Evolutionary conservation across 345 rosid genomes (phyloP), one percentile per base, ranked within the genome.

Genomic region (Adansonia digitata): DNA sequence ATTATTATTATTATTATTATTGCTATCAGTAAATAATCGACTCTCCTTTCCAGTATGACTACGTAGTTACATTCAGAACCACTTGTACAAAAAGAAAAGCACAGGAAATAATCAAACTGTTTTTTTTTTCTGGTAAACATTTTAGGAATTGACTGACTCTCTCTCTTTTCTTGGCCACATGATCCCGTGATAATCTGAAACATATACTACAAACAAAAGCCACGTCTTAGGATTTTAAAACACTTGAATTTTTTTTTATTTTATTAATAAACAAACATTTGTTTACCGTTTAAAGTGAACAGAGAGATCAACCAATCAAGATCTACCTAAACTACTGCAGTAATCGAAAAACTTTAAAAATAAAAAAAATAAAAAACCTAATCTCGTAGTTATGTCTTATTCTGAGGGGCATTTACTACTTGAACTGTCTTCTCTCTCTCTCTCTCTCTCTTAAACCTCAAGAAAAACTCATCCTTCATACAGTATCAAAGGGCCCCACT

Each of bases 231-330:
- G 24, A 67, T 43, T 43, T 53, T 20, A 26, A 20, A 53, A 24
- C 53, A 1, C 17, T 39, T 40, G 0, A 8, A 13, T 18, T 46
- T 46, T 46, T 5, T 15, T 48, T 48, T 12, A 52, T 56, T 56
- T 56, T 56, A 12, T 26, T 26, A 56, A 56, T 26, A 56, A 56
- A 56, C 60, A 59, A 15, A 12, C 17, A n/a, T 24, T 45, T 65
- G 18, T 26, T 26, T 6, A 53, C 20, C 6, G 73, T 29, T 37
- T 10, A 40, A 37, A 68, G 42, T 20, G 20, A 40, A 14, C 84
- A 78, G 81, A 74, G 76, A 75, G 73, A 84, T 80, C 42, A 70
- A 13, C 88, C 86, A 86, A 85, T 88, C 29, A 70, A 43, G 43
- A 49, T 10, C 35, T 43, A 37, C 43, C 74, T 65, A 49, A 62